Conservation (phyloP, 768 basidiomycete species). For the Peribolospora kevripleyi region DNA sequence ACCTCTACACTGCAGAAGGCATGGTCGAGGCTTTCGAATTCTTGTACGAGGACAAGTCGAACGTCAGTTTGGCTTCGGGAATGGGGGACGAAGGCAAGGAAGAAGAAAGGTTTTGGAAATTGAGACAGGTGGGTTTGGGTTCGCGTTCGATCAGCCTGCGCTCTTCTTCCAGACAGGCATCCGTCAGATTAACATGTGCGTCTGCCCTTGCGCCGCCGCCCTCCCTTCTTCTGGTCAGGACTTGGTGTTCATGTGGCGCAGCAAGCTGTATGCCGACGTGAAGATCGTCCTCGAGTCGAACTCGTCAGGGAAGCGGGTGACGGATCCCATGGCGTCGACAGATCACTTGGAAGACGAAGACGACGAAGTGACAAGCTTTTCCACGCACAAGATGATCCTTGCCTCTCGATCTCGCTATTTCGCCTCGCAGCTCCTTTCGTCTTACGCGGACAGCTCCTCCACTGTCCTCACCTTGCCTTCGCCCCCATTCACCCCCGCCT, state of each 20-base stretch:
- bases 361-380: slow-evolving; percentile 55
- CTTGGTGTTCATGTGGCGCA: slow-evolving; percentile 89
- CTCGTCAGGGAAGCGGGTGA: slow-evolving; percentile 23
- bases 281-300: slow-evolving; percentile 51
- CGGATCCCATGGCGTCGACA: slow-evolving; percentile 17
- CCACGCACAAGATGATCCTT: slow-evolving; percentile 79
- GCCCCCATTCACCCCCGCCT: slow-evolving; percentile 83
- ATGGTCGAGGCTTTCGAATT: slow-evolving; percentile 61
- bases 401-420: slow-evolving; percentile 77
- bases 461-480: slow-evolving; percentile 50
- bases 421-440: slow-evolving; percentile 42
- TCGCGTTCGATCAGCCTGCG: no score
- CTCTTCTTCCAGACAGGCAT: background rate
- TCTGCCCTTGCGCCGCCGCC: background rate
- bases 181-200: no score
- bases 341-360: slow-evolving; percentile 18
- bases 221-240: slow-evolving; percentile 24
- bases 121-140: slow-evolving; percentile 31
- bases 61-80: slow-evolving; percentile 22
- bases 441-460: slow-evolving; percentile 29
- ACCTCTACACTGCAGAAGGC: slow-evolving; percentile 77
- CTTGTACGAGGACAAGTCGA: slow-evolving; percentile 40
- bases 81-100: slow-evolving; percentile 20
- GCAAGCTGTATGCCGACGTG: slow-evolving; percentile 76
- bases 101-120: slow-evolving; percentile 48